Evolutionary conservation across 2,329 filamentous ascomycete species (phyloP), one percentile per base, ranked within the genome.

Genomic region (Phyllosticta capitalensis): DNA sequence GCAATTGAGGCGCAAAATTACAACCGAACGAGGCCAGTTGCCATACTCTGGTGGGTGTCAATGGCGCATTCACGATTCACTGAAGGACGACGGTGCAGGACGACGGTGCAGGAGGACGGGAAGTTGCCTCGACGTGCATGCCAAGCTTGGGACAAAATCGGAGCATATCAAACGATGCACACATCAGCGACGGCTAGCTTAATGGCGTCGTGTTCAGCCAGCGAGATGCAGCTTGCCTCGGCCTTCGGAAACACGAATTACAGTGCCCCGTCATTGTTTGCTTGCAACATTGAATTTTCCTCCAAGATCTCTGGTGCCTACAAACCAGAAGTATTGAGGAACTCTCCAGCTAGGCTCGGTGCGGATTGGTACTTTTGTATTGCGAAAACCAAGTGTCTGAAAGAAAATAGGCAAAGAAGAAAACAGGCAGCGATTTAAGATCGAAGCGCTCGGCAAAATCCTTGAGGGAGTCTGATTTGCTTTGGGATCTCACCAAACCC

Each of bases 1-100:
- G 38, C 38, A 52, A 12, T 9, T 10, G 19, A 52, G 50, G 19
- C 50, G 14, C 17, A 45, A 45, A 19, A 30, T 38, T 38, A 55
- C 51, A 45, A 52, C 14, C 17, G 17, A 6, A 14, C 14, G 3
- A n/a, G 14, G 2, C 38, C 38, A 12, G n/a, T n/a, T 12, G 10
- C 10, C 33, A 12, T 6, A 2, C 14, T 7, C 17, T n/a, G 38
- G n/a, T n/a, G 38, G 14, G 33, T 2, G 14, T 45, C 33, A 45
- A 5, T 12, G 33, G 33, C 5, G 38, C 17, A 28, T 55, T 59
- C 51, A 55, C 55, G 49, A 55, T 59, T 52, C 52, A 52, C 45
- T 26, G 21, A 59, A 55, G 45, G 53, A 52, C 38, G 52, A 59
- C 52, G 54, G n/a, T n/a, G n/a, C n/a, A n/a, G n/a, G n/a, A n/a